Base-by-base conservation (phyloP, 164 flowering plant species). In the Vitis riparia region DNA sequence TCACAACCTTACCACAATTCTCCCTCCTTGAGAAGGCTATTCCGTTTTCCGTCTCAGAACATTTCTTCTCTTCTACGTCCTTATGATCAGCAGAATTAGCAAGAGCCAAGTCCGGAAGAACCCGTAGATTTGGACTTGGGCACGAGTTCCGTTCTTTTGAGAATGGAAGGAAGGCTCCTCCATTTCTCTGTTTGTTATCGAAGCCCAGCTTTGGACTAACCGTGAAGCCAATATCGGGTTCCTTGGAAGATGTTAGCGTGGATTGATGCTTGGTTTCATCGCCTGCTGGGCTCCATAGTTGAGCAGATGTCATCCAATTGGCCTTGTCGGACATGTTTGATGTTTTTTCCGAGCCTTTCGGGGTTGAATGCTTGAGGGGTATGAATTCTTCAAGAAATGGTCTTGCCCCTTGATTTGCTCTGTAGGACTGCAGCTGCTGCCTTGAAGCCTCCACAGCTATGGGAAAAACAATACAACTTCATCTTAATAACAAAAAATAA, bases 381-480 rank as follows among this genome's bases (percentile, higher is more conserved):
- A 94, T 92, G 89, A 94, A 94, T 76, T 94, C 97, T 82, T 94
- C 99, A 27, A 92, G 91, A 7, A 90, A 78, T 7, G 96, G 94
- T 60, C 73, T 78, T 62, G 86, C 58, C 44, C 78, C 86, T 73
- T 80, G 83, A 8, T 75, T 80, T 37, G 80, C 68, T 66, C 81
- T 77, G 62, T 71, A 82, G 5, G 83, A 73, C 59, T 86, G 93
- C 37, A 94, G 77, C 68, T 91, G 95, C 78, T 88, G 95, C 84
- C 87, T 88, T 44, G 87, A 94, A 19, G 89, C 79, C 78, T 94
- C 99, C 88, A 92, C 82, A 59, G 97, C 99, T 94, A 76, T 19
- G 16, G 23, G 57, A 56, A 71, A 48, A 19, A 30, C 11, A 11
- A 29, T 6, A 13, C 10, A 63, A 57, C 8, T 55, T 56, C n/a